These are phyloP conservation scores for Alternaria angustiovoidea DNA, from an alignment of 2,329 filamentous ascomycete species.

Conservation along the genomic window DNA sequence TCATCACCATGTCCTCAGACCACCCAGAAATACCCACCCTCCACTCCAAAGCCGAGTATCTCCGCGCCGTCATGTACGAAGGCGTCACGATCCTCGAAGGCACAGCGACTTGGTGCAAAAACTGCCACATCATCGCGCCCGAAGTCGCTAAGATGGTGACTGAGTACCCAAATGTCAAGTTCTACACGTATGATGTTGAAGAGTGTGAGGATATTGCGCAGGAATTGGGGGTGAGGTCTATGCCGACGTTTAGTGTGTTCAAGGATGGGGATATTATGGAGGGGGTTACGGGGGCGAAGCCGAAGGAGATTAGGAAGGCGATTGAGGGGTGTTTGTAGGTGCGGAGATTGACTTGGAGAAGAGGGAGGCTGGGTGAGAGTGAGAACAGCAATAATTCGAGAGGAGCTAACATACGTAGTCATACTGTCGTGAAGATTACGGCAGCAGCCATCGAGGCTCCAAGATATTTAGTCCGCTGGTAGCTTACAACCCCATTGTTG, in stretches of 20 bases:
- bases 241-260: slow-evolving; percentile 42
- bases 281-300: slow-evolving; percentile 31
- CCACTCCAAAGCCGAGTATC: slow-evolving; percentile 37
- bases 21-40: slow-evolving; percentile 29
- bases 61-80: slow-evolving; percentile 40
- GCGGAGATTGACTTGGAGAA: background rate
- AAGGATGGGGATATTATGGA: slow-evolving; percentile 42
- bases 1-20: background rate
- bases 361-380: background rate
- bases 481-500: too few relatives aligned
- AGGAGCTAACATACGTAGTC: background rate
- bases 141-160: slow-evolving; percentile 37
- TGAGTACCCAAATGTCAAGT: slow-evolving; percentile 35
- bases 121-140: slow-evolving; percentile 40
- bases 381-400: background rate
- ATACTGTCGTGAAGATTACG: too few relatives aligned
- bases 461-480: rapidly evolving
- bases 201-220: slow-evolving; percentile 43
- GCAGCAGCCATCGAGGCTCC: too few relatives aligned
- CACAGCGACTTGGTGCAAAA: slow-evolving; percentile 41
- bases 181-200: slow-evolving; percentile 44
- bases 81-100: slow-evolving; percentile 44
- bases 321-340: slow-evolving; percentile 32
- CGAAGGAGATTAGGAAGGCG: slow-evolving; percentile 33
- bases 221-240: slow-evolving; percentile 37